Percentiles rank a stretch among this genome's conserved stretches.
Conservation (phyloP, 805 yeast species). For the Pichia phayaonensis region DNA sequence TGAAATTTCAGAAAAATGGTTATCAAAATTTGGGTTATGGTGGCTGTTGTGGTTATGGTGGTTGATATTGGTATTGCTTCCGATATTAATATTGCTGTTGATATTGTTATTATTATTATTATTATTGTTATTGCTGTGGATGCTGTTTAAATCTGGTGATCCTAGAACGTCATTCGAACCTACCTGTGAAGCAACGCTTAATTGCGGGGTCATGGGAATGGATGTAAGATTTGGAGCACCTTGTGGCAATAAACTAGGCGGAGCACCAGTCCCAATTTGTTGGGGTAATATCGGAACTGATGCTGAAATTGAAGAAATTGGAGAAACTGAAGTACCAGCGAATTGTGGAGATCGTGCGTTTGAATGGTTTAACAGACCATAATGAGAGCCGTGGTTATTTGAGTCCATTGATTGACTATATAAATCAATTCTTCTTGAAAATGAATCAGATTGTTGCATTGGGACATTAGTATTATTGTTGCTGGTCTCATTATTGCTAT, state of each 20-base stretch:
- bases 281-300: constrained; percentile 1
- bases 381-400: not conserved
- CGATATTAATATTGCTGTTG: not conserved
- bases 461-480: not conserved
- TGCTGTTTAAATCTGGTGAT: not conserved
- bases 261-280: not conserved
- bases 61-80: not conserved
- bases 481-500: too few relatives aligned
- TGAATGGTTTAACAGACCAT: not conserved
- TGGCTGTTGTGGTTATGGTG: not conserved
- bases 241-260: not conserved
- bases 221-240: not conserved
- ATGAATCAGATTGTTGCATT: constrained; percentile 9
- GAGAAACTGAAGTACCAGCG: not conserved
- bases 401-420: not conserved
- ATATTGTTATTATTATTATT: not conserved
- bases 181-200: constrained; percentile 8
- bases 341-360: constrained; percentile 6
- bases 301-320: not conserved
- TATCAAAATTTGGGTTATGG: not conserved
- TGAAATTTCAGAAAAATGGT: constrained; percentile 5
- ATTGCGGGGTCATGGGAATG: constrained; percentile 13
- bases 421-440: constrained; percentile 1
- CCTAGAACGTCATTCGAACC: constrained; percentile 1
- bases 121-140: not conserved